These are phyloP conservation scores for Basidioascus undulatus DNA, from an alignment of 768 basidiomycete species.

Conservation along the genomic window DNA sequence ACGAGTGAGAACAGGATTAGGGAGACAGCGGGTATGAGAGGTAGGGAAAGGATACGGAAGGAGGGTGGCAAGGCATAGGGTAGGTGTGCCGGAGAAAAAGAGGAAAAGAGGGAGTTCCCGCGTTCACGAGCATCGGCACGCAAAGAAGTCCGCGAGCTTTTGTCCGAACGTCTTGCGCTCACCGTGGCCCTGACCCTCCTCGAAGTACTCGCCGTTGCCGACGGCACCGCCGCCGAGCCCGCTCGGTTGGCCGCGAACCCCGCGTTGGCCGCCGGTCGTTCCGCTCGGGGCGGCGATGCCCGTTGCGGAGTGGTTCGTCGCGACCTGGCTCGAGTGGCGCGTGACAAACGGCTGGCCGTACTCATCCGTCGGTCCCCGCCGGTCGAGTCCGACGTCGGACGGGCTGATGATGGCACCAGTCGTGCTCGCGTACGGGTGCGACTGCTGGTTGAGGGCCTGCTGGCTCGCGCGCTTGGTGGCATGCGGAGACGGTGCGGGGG, in stretches of 20 bases:
- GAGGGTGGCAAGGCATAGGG: no score
- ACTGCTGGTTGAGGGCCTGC: conserved; percentile 20
- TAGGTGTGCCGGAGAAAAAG: no score
- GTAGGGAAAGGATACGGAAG: no score
- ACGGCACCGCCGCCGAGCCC: neutral
- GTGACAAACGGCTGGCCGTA: neutral
- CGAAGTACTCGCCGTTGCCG: conserved; percentile 7
- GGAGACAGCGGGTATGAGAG: no score
- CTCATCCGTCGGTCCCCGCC: neutral
- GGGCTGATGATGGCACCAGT: neutral
- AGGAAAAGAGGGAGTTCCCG: no score
- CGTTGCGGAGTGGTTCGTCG: conserved; percentile 1
- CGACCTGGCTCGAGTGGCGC: neutral
- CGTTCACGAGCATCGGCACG: conserved; percentile 13
- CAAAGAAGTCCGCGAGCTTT: conserved; percentile 10
- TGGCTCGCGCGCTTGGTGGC: conserved; percentile 25
- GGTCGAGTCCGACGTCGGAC: conserved; percentile 1
- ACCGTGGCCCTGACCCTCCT: conserved; percentile 8
- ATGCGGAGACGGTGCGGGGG: conserved; percentile 43
- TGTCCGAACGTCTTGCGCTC: conserved; percentile 6
- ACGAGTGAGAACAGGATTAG: no score
- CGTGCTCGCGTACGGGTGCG: conserved; percentile 41
- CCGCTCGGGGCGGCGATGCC: neutral
- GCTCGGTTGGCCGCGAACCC: neutral
- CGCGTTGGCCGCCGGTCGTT: neutral